Conservation (phyloP, 2,329 filamentous ascomycete species). For the Capronia americana region DNA sequence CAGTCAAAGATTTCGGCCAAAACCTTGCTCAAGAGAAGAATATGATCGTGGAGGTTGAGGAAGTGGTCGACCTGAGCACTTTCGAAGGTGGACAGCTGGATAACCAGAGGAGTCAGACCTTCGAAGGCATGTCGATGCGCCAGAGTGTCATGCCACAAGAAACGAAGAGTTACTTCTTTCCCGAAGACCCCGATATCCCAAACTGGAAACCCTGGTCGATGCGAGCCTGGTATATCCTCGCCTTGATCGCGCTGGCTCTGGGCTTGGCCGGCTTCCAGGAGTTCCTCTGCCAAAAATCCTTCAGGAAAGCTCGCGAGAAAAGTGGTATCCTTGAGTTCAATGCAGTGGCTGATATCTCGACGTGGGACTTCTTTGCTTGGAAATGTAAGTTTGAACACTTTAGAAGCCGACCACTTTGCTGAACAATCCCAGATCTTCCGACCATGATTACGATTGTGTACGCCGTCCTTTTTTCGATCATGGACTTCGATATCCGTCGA, state of each 20-base stretch:
- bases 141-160: conserved; percentile 39
- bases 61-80: conserved; percentile 53
- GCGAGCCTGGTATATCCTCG: conserved; percentile 43
- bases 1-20: conserved; percentile 48
- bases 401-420: neutral
- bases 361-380: conserved; percentile 46
- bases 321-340: conserved; percentile 44
- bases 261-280: conserved; percentile 45
- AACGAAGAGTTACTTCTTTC: conserved; percentile 45
- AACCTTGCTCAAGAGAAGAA: conserved; percentile 52
- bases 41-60: conserved; percentile 52
- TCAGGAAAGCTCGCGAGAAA: conserved; percentile 47
- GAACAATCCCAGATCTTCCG: conserved; percentile 44
- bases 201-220: conserved; percentile 48
- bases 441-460: conserved; percentile 57
- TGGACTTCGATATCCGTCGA: conserved; percentile 59
- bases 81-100: conserved; percentile 43
- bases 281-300: conserved; percentile 44
- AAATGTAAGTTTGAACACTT: conserved; percentile 40
- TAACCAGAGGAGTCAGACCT: conserved; percentile 24
- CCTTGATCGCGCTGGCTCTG: conserved; percentile 44
- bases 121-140: conserved; percentile 23
- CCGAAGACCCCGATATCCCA: conserved; percentile 44
- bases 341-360: conserved; percentile 41
- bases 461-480: conserved; percentile 58